phyloP scores from a whole-genome alignment of 202 grass and related monocot species.

The Carex arenaria region DNA sequence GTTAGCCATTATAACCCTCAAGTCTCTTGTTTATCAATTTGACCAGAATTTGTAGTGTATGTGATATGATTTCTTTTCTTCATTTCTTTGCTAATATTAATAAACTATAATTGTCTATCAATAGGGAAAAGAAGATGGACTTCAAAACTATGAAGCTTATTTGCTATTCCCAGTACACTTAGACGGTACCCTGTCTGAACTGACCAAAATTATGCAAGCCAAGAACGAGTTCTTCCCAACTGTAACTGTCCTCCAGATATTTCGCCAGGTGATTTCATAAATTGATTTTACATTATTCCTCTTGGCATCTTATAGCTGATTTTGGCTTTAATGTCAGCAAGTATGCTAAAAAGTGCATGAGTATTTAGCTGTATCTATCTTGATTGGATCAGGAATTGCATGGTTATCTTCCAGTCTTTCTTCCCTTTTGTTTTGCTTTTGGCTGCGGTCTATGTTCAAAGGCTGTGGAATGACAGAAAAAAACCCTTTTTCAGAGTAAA shows the following conservation, averaged over 20 bases:
- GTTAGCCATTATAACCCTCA: not conserved
- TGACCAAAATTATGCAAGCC: slow-evolving; percentile 55
- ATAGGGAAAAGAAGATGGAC: slow-evolving; percentile 63
- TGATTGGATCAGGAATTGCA: not conserved
- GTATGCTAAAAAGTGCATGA: not conserved
- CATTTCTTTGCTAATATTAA: slow-evolving; percentile 21
- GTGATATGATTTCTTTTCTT: not conserved
- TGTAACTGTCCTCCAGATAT: slow-evolving; percentile 70
- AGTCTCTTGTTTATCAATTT: not conserved
- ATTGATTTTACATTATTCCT: not conserved
- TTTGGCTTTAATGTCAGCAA: not conserved
- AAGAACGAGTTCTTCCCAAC: slow-evolving; percentile 69
- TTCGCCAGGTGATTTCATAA: slow-evolving; percentile 57
- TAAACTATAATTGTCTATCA: not conserved
- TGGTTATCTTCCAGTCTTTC: not conserved
- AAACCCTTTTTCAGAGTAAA: not conserved
- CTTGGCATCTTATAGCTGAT: not conserved
- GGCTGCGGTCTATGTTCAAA: not conserved
- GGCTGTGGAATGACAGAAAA: not conserved
- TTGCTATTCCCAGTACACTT: slow-evolving; percentile 92
- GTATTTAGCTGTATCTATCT: not conserved
- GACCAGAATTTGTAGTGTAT: not conserved
- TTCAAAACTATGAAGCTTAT: slow-evolving; percentile 75
- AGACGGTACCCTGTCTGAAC: slow-evolving; percentile 79
- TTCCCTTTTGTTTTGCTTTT: not conserved